phyloP scores from a whole-genome alignment of 2,329 filamentous ascomycete genomes.

The Aspergillus persii region DNA sequence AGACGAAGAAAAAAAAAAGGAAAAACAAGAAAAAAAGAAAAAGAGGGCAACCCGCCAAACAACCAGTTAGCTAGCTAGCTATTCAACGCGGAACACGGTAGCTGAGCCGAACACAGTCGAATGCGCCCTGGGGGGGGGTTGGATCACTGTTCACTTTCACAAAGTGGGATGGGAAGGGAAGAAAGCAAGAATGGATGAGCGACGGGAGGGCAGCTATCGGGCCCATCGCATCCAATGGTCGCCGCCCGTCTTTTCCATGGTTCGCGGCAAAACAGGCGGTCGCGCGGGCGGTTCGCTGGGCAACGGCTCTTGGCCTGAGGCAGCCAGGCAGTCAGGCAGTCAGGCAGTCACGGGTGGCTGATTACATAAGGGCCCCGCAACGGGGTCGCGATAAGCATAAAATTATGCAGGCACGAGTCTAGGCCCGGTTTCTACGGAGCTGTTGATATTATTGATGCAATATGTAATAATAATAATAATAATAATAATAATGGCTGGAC shows the following conservation, averaged over 20 bases:
- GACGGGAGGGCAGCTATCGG: constrained; percentile 1
- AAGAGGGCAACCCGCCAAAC: constrained; percentile 11
- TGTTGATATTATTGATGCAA: no score
- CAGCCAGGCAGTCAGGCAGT: background rate
- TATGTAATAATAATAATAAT: no score
- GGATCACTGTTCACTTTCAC: background rate
- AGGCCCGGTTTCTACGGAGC: no score
- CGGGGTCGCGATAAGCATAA: no score
- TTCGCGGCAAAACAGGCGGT: constrained; percentile 17
- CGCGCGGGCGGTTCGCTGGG: no score
- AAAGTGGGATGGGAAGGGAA: background rate
- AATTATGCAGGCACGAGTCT: no score
- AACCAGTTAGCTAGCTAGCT: constrained; percentile 11
- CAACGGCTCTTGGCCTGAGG: constrained; percentile 11
- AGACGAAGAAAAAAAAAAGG: constrained; percentile 6
- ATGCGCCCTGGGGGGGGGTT: background rate
- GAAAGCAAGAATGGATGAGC: constrained; percentile 3
- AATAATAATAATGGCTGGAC: no score
- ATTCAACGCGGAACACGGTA: constrained; percentile 15
- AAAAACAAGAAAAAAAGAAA: constrained; percentile 11
- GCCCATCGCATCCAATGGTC: constrained; percentile 21
- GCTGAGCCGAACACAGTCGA: constrained; percentile 6
- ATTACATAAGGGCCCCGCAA: no score
- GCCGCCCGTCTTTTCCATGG: constrained; percentile 19
- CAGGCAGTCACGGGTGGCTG: no score